These are phyloP conservation scores for Huntiella abstrusa DNA, from an alignment of 2,329 filamentous ascomycete genomes.

Conservation along the genomic window DNA sequence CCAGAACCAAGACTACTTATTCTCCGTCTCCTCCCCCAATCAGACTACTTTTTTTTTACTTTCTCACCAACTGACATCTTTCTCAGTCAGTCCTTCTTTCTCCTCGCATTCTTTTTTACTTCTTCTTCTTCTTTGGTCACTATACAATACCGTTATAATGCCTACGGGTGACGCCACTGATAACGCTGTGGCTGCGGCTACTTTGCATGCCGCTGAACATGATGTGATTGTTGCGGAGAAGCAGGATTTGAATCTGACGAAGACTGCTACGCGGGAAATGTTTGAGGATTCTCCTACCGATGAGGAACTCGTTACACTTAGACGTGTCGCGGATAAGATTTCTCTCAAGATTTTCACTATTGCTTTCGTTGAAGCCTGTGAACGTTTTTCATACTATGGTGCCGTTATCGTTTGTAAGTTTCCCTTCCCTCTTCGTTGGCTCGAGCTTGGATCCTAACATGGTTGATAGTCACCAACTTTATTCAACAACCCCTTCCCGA, in stretches of 20 bases:
- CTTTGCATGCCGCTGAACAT: constrained; percentile 14
- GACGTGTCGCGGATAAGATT: constrained; percentile 36
- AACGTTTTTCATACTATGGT: constrained; percentile 58
- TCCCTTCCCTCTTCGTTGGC: not conserved
- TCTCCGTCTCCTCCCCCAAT: too few relatives aligned
- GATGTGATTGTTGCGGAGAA: constrained; percentile 17
- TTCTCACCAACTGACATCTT: too few relatives aligned
- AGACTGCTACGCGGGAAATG: constrained; percentile 10
- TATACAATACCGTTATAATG: constrained; percentile 11
- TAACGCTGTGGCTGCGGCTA: constrained; percentile 19
- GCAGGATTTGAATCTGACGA: constrained; percentile 15
- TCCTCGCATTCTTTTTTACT: not conserved
- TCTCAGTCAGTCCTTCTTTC: too few relatives aligned
- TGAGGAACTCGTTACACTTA: constrained; percentile 33
- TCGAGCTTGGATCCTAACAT: too few relatives aligned
- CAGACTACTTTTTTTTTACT: too few relatives aligned
- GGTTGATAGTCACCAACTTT: constrained; percentile 34
- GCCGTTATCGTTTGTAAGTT: constrained; percentile 43
- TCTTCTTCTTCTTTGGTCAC: not conserved
- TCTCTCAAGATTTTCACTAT: constrained; percentile 42
- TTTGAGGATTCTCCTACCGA: constrained; percentile 22
- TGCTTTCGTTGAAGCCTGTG: constrained; percentile 49
- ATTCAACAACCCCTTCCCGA: constrained; percentile 37
- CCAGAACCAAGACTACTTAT: too few relatives aligned
- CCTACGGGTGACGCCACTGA: constrained; percentile 18